Evolutionary conservation across 2,329 filamentous ascomycete genomes (phyloP), one percentile per base, ranked within the genome.

Genomic region (Trichoderma atroviride): DNA sequence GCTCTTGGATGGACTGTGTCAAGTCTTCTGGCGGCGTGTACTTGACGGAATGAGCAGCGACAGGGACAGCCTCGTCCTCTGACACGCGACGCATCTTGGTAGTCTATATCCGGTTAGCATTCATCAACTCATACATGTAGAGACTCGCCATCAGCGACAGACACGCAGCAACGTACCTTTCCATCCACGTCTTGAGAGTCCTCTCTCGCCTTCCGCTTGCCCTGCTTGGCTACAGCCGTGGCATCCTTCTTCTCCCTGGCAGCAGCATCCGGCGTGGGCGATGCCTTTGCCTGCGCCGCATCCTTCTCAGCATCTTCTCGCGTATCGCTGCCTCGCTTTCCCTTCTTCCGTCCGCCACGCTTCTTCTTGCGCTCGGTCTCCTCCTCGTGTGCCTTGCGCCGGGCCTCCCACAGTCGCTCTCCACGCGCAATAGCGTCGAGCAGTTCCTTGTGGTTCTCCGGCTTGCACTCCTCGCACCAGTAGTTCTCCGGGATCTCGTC

Each of bases 401-500:
- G 84, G 65, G 87, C 87, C 77, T 94, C 91, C 96, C 96, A 98
- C 0, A 93, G 92, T 79, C 90, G 91, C 81, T 97, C 93, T 5
- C 95, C 96, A 53, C 87, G 88, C 24, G 85, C 87, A 69, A 97
- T 91, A 69, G 91, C 92, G 13, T 90, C 90, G 4, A 99, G 82
- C 3, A 97, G 88, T 71, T 91, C 89, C 74, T 88, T 89, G 81
- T 99, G 96, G 72, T 94, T 89, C 68, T 93, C 87, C 0, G 96
- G 96, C 64, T 87, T 87, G 83, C 96, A 98, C 80, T 91, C 84
- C 80, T 99, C 96, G 81, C 96, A 99, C 81, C 91, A 96, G 82
- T 99, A 99, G 79, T 92, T 86, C 71, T 92, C 92, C 35, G 92
- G 91, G 68, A 93, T 86, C 75, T 94, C 89, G 70, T 94, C 92